Evolutionary conservation across 2,329 filamentous ascomycete genomes (phyloP), one percentile per base, ranked within the genome.

Genomic region (Hypoxylon sp.): DNA sequence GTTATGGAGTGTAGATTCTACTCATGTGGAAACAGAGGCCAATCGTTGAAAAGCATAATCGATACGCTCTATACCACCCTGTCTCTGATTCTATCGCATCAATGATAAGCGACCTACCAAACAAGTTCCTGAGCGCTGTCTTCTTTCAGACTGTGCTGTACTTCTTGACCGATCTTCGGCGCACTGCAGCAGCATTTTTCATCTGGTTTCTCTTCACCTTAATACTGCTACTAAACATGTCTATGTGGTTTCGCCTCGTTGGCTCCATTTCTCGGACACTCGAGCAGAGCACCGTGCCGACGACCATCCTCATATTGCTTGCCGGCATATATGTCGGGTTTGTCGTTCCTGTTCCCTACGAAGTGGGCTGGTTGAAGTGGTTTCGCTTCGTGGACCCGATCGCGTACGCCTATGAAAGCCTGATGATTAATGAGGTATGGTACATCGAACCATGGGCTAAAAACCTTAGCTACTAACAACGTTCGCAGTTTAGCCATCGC

Each of bases 61-160:
- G 90, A 56, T 97, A 96, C 74, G 93, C 93, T 10, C 84, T 97
- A 17, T 96, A 97, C 73, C 93, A 96, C 72, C 92, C 94, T 0
- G 93, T 90, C 11, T 89, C 92, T 15, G 93, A 97, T 82, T 91
- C 92, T 13, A 84, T 91, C 59, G 89, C 91, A 0, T 94, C 91
- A 2, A 94, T 96, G 88, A 77, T 97, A 26, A 90, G 86, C 65
- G 94, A 97, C 71, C 79, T 96, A 77, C 93, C 93, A 0, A 91
- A 91, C 78, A 96, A 94, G 76, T 78, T 95, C 8, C 44, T 78
- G n/a, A 92, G 92, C 69, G 79, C 86, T 1, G 82, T 95, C 61
- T 78, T 86, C 2, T 96, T 95, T 82, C 94, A 97, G 73, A 55
- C 93, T 37, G 83, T 87, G 0, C 78, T 97, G 1, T 97, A 97